Conservation (phyloP, 345 rosid genomes). For the Citrus sp. region DNA sequence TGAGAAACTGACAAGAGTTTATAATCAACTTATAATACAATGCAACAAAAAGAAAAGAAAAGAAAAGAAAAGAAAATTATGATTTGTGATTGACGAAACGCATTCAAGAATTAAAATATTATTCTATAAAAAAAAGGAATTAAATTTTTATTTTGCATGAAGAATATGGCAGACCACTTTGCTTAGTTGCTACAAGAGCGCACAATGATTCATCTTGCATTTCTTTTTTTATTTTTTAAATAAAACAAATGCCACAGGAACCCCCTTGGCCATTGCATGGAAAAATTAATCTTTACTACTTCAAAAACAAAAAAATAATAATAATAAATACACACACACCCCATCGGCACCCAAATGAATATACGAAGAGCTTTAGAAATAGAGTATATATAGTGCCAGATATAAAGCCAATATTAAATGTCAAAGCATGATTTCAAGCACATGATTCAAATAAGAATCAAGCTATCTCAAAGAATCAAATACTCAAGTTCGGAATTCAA, state of each 20-base stretch:
- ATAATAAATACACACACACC: neutral
- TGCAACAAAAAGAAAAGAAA: neutral
- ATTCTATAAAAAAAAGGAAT: neutral
- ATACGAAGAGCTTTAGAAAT: neutral
- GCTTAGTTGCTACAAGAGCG: neutral
- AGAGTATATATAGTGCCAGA: neutral
- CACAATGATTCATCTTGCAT: neutral
- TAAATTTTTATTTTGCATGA: conserved; percentile 7
- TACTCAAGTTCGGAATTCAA: neutral
- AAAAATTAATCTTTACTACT: too few relatives aligned
- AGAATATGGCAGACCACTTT: conserved; percentile 15
- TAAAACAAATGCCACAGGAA: too few relatives aligned
- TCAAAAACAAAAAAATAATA: too few relatives aligned
- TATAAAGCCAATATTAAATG: neutral
- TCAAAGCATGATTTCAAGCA: neutral
- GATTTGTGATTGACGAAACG: neutral
- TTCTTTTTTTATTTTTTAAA: neutral
- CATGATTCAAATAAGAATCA: neutral
- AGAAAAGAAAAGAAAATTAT: neutral
- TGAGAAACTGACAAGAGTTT: neutral
- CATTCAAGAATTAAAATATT: neutral
- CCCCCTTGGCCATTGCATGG: too few relatives aligned
- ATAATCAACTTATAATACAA: neutral
- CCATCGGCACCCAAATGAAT: neutral
- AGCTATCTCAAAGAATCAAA: neutral